Percentiles rank a stretch among this genome's conserved stretches.
phyloP scores from a whole-genome alignment of 116 monocot species.

The Posidonia oceanica region DNA sequence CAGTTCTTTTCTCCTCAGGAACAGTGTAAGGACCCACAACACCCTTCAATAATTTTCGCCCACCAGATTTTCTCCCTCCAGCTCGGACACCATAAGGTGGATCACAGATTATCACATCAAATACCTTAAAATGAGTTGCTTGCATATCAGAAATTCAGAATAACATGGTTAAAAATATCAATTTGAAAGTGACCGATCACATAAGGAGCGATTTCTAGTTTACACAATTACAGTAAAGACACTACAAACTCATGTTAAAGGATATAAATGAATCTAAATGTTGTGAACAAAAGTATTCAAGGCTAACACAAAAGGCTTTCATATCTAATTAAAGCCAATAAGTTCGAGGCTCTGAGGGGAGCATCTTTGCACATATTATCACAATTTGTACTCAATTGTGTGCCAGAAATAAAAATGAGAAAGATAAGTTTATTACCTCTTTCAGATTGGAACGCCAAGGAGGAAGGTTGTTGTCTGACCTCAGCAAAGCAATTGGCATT shows the following conservation, averaged over 20 bases:
- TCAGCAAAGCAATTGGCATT: conserved; percentile 59
- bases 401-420: background rate
- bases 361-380: background rate
- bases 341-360: too few species aligned
- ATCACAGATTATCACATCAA: conserved; percentile 96
- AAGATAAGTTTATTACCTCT: conserved; percentile 35
- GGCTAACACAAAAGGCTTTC: too few species aligned
- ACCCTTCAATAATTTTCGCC: conserved; percentile 79
- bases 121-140: conserved; percentile 29
- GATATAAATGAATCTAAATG: too few species aligned
- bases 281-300: too few species aligned
- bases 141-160: too few species aligned
- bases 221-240: too few species aligned
- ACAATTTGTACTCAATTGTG: background rate
- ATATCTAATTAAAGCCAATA: too few species aligned
- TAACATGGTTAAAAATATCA: too few species aligned
- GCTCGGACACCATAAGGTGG: conserved; percentile 98
- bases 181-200: too few species aligned
- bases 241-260: too few species aligned
- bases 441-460: conserved; percentile 77
- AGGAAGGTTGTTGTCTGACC: conserved; percentile 90
- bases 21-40: conserved; percentile 65
- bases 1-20: conserved; percentile 73
- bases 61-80: conserved; percentile 94
- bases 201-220: too few species aligned